Conservation (phyloP, 371 early-diverging fungal genomes). For the Mucor mucedo region DNA sequence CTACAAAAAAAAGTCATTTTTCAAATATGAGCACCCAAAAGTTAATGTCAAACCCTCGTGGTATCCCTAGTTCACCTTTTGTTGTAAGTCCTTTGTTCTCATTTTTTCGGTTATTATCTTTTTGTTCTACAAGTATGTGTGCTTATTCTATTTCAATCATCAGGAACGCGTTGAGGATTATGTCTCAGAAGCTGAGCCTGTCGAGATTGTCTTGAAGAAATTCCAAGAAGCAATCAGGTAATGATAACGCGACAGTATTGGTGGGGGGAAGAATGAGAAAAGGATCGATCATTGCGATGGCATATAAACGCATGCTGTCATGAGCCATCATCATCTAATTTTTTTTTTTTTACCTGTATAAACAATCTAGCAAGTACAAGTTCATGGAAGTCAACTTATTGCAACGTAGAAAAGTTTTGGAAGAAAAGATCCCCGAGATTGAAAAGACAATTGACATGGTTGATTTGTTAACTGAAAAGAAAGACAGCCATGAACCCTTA, state of each 20-base stretch:
- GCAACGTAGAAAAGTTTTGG: slow-evolving; percentile 81
- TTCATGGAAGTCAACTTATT: slow-evolving; percentile 93
- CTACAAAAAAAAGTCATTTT: not conserved
- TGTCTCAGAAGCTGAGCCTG: slow-evolving; percentile 71
- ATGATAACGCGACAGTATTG: not conserved
- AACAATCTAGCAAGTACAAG: slow-evolving; percentile 84
- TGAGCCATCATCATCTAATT: not conserved
- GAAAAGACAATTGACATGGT: slow-evolving; percentile 91
- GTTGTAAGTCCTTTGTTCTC: slow-evolving; percentile 67
- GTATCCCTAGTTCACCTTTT: slow-evolving; percentile 96
- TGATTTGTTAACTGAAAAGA: slow-evolving; percentile 69
- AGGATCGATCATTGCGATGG: not conserved
- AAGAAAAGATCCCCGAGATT: slow-evolving; percentile 95
- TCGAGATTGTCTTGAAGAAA: slow-evolving; percentile 85
- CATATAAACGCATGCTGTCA: not conserved
- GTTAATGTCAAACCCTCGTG: slow-evolving; percentile 85
- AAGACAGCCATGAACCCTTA: slow-evolving; percentile 74
- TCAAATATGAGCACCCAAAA: slow-evolving; percentile 34
- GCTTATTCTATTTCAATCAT: not conserved
- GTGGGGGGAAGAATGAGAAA: not conserved
- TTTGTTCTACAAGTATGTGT: not conserved
- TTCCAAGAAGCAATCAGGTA: slow-evolving; percentile 92
- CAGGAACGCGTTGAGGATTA: slow-evolving; percentile 92
- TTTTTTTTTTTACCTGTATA: not conserved
- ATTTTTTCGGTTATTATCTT: not conserved